These are phyloP conservation scores for Acacia crassicarpa DNA, from an alignment of 306 rosid genomes.

Conservation along the genomic window DNA sequence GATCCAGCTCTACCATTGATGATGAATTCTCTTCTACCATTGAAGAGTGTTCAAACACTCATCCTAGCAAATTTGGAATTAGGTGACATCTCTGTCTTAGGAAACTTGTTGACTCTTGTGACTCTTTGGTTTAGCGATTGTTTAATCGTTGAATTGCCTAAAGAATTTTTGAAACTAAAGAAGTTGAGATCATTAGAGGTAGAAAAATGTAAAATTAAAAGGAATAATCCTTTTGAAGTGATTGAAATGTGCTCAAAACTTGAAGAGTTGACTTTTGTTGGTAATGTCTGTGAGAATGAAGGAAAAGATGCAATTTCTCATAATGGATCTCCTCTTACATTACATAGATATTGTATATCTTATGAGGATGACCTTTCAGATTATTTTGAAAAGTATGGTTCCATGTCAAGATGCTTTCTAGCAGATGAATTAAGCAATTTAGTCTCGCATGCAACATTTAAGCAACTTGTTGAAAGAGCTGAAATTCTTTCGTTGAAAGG, in stretches of 20 bases:
- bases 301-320: not conserved
- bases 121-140: too few relatives aligned
- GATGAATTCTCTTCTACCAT: too few relatives aligned
- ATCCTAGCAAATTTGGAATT: too few relatives aligned
- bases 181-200: too few relatives aligned
- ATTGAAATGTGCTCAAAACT: conserved; percentile 13
- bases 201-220: not conserved
- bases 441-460: not conserved
- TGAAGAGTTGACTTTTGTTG: conserved; percentile 21
- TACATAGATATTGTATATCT: conserved; percentile 17
- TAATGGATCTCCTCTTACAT: not conserved
- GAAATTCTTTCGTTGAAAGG: not conserved
- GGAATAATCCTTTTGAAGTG: conserved; percentile 21
- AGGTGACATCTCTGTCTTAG: too few relatives aligned
- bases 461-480: not conserved
- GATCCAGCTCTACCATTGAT: too few relatives aligned
- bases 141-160: too few relatives aligned
- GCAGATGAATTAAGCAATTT: not conserved
- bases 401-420: not conserved
- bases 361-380: not conserved
- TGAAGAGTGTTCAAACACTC: too few relatives aligned
- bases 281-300: not conserved
- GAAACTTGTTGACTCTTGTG: too few relatives aligned
- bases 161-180: too few relatives aligned
- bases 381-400: not conserved